Base-by-base conservation (phyloP, 2,329 filamentous ascomycete species). In the Claviceps digitariae region DNA sequence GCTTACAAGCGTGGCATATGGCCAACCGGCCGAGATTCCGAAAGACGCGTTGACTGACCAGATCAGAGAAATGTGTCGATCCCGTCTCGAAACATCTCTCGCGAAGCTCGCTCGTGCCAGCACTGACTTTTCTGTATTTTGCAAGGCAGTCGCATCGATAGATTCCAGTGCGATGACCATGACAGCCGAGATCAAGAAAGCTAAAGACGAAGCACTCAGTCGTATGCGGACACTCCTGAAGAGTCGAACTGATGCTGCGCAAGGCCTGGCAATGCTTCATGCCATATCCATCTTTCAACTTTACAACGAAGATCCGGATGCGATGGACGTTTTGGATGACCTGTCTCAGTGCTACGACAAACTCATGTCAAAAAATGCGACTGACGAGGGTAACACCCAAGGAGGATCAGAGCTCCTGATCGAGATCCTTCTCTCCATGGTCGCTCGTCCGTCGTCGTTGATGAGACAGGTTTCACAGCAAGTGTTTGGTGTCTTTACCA, bases 391-490 rank as follows among this genome's bases (percentile, higher is more conserved):
- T 44, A 73, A 80, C 61, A 73, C 80, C 60, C 68, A 72, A 1
- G 79, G 77, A 7, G 74, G 74, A 12, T 86, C 88, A 0, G 83
- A 87, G 62, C 77, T 88, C 27, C 70, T 96, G 9, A 82, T 96
- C 2, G 93, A 97, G 63, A 86, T 97, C 51, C 69, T 98, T 8
- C 74, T 97, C n/a, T 87, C 88, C 51, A 89, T 97, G 70, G 80
- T 94, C 2, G 87, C 90, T 0, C 88, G 89, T 57, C 87, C 85
- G 3, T 95, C 90, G 1, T 81, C 84, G 10, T 74, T 97, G 51
- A 87, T 95, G 72, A 82, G 89, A 31, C 88, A 90, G 61, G 84
- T 94, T 52, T 88, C 89, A 6, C 84, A 91, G 64, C 86, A 93
- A 62, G 90, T 95, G 0, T 97, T 97, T 64, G 79, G 84, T 25